Base-by-base conservation (phyloP, 2,329 filamentous ascomycete genomes). In the Paecilomyces fulvus region DNA sequence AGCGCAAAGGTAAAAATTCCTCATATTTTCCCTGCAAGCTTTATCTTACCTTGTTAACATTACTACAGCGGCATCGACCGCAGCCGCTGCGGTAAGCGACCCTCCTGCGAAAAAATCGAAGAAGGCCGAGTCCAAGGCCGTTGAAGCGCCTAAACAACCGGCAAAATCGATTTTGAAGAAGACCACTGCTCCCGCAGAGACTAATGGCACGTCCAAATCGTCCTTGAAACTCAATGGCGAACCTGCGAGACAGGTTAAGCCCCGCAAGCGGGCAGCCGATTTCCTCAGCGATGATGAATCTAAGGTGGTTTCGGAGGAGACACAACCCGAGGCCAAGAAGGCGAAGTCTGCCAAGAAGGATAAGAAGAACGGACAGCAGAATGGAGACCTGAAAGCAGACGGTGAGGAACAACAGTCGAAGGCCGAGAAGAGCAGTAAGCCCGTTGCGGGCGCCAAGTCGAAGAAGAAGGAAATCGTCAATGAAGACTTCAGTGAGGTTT, bases 61-160 rank as follows among this genome's bases (percentile, higher is more conserved):
- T 46, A n/a, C 37, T 59, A 14, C 55, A 62, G 59, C 60, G 56
- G 60, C 61, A 54, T 59, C 64, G 70, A 71, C 72, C 63, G 71
- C 74, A 30, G 66, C 70, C 53, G 68, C 69, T 49, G 65, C 68
- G 51, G 71, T 67, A 55, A 70, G 68, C 58, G 79, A 81, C 53
- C 63, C 73, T 23, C 81, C 81, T 46, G 79, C 80, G 10, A 79
- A 79, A 57, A 88, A 87, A 67, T 83, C 84, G 25, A 87, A 87
- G 67, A 77, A 76, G 62, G 70, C 67, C 60, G 68, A 70, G 53
- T 62, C 64, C 56, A 74, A 73, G 60, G 51, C 65, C 54, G 55
- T 63, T 51, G 63, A 72, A 52, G 37, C 61, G 46, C 53, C 66
- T 48, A 63, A 70, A 37, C 62, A 67, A 30, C 49, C 63, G 25